Evolutionary conservation across 2,329 filamentous ascomycete species (phyloP), one percentile per base, ranked within the genome.

Genomic region (Cordyceps cicadae): DNA sequence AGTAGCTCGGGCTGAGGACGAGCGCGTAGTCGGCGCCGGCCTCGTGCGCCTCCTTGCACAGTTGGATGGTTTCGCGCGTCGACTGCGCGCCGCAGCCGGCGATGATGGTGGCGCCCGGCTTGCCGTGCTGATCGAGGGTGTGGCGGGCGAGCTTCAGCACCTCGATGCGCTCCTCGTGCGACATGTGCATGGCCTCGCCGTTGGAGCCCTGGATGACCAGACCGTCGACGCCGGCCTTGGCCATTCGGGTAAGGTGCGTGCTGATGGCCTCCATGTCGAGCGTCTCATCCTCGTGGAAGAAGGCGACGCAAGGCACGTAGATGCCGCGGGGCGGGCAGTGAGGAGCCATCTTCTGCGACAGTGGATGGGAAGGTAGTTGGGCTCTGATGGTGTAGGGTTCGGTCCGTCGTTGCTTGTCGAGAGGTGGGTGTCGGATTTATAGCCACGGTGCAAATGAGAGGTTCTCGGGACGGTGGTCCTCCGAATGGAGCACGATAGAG

Each of bases 191-290:
- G 5, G 89, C 89, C 76, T 94, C 90, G 67, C 90, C 90, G 68
- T 93, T 94, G 69, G 87, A 91, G 51, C 90, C 90, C 71, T 92
- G 89, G 11, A 88, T 90, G 54, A 89, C 87, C 54, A 94, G 80
- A 14, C 89, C 89, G 26, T 86, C 82, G 55, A 92, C 85, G 62
- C 89, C 88, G 41, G 88, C 83, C 67, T 86, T 79, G 53, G 88
- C 88, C 9, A 75, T 67, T 43, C 71, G 68, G 53, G 72, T 67
- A 51, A 74, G 63, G 49, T 75, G 73, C 32, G 66, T 65, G 56
- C 72, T 69, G 53, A 74, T 68, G 2, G 69, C 67, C 8, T 66
- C 62, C 7, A 64, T 64, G 55, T 75, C 70, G 21, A 75, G 54
- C 2, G 72, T 71, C 48, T 75, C 73, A 3, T 71, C 66, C 0